Evolutionary conservation across 257 asterid genomes (phyloP).

Genomic region (Petunia secreta): DNA sequence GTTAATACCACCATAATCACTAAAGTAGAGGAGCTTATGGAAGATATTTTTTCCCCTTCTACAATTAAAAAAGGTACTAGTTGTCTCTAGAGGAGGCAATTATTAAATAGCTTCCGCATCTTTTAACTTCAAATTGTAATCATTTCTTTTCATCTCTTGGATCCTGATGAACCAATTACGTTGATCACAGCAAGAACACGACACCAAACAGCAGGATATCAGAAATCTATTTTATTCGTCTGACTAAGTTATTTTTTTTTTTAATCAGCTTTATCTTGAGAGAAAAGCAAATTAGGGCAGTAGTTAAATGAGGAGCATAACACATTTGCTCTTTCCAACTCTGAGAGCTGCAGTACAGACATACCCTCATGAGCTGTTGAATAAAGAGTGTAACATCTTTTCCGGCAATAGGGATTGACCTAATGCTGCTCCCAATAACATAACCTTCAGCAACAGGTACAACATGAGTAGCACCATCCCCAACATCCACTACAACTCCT

Average conservation of each 20-base stretch:
- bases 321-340: not conserved
- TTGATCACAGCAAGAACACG: not conserved
- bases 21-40: slow-evolving; percentile 5
- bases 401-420: slow-evolving; percentile 87
- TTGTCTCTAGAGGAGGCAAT: slow-evolving; percentile 12
- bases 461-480: slow-evolving; percentile 98
- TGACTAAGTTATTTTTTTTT: not conserved
- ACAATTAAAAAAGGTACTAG: not conserved
- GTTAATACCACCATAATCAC: not conserved
- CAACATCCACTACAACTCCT: slow-evolving; percentile 92
- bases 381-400: slow-evolving; percentile 81
- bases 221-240: not conserved
- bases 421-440: slow-evolving; percentile 95
- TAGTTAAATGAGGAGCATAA: slow-evolving; percentile 7
- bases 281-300: not conserved
- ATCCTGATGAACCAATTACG: not conserved
- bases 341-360: slow-evolving; percentile 38
- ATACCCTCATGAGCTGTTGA: slow-evolving; percentile 92
- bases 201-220: slow-evolving; percentile 13
- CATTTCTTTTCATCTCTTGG: not conserved
- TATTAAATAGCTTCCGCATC: not conserved
- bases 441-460: slow-evolving; percentile 99
- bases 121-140: not conserved
- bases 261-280: not conserved
- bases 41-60: not conserved